Evolutionary conservation across 768 basidiomycete genomes (phyloP).

Genomic region (Naganishia vishniacii): DNA sequence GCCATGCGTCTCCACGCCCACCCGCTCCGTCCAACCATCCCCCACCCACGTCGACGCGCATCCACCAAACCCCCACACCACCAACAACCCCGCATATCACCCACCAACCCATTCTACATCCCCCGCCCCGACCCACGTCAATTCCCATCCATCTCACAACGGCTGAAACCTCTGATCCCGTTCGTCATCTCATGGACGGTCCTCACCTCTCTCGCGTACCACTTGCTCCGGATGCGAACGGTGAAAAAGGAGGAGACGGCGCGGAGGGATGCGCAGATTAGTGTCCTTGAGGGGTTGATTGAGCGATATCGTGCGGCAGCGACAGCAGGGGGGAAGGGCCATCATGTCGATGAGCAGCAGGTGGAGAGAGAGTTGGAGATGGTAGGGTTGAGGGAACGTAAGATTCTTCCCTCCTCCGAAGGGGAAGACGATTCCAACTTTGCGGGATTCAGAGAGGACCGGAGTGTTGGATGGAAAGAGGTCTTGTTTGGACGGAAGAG

Average conservation of each 20-base stretch:
- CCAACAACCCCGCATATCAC: neutral
- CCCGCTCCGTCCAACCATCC: too few relatives aligned
- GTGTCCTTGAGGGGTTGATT: slow-evolving; percentile 42
- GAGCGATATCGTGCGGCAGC: slow-evolving; percentile 19
- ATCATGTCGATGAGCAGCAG: slow-evolving; percentile 37
- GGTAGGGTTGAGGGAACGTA: slow-evolving; percentile 47
- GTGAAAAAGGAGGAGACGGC: slow-evolving; percentile 31
- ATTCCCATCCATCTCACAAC: slow-evolving; percentile 40
- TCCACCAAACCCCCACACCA: neutral
- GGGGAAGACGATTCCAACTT: slow-evolving; percentile 15
- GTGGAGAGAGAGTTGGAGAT: slow-evolving; percentile 46
- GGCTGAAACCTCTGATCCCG: slow-evolving; percentile 41
- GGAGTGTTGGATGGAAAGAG: slow-evolving; percentile 43
- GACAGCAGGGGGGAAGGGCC: slow-evolving; percentile 26
- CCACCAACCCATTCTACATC: slow-evolving; percentile 25
- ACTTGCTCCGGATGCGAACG: slow-evolving; percentile 36
- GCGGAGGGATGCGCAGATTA: slow-evolving; percentile 39
- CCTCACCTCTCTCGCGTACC: slow-evolving; percentile 42
- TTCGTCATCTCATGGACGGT: slow-evolving; percentile 46
- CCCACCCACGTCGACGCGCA: neutral
- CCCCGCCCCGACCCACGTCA: slow-evolving; percentile 21
- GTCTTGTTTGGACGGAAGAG: slow-evolving; percentile 47
- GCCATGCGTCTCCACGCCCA: too few relatives aligned
- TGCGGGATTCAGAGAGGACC: slow-evolving; percentile 27
- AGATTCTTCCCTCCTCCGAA: slow-evolving; percentile 29